phyloP scores from a whole-genome alignment of 495 filamentous ascomycete genomes.

The Penicillium atrosanguineum region DNA sequence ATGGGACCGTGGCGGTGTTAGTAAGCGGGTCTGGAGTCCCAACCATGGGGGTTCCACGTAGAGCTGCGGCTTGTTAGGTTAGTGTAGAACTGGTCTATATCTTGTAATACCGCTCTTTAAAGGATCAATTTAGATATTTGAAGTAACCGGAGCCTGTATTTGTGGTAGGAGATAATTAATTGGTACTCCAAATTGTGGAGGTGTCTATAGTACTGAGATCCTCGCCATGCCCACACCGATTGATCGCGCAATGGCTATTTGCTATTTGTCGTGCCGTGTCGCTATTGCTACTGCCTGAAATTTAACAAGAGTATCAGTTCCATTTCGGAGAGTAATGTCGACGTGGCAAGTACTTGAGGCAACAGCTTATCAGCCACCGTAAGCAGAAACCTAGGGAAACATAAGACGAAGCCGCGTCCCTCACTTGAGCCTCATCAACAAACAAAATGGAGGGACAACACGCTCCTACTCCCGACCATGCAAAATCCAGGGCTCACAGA shows the following conservation, averaged over 20 bases:
- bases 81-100: not conserved
- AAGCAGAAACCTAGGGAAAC: not conserved
- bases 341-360: conserved; percentile 2
- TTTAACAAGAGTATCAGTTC: not conserved
- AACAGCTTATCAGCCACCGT: conserved; percentile 6
- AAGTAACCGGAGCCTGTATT: too few species aligned
- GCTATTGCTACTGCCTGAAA: not conserved
- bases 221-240: not conserved
- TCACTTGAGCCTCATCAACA: conserved; percentile 3
- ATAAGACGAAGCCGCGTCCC: not conserved
- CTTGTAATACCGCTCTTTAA: not conserved
- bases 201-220: not conserved
- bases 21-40: not conserved
- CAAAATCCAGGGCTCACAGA: not conserved
- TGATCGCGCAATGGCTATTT: not conserved
- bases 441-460: not conserved
- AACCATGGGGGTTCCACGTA: too few species aligned
- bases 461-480: not conserved
- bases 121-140: too few species aligned
- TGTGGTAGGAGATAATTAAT: not conserved
- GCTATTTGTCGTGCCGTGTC: not conserved
- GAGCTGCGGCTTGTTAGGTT: not conserved
- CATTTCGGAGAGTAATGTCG: not conserved
- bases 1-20: conserved; percentile 1
- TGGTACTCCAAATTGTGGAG: not conserved